Evolutionary conservation across 805 yeast species (phyloP).

Genomic region (Hanseniaspora mollemarum): DNA sequence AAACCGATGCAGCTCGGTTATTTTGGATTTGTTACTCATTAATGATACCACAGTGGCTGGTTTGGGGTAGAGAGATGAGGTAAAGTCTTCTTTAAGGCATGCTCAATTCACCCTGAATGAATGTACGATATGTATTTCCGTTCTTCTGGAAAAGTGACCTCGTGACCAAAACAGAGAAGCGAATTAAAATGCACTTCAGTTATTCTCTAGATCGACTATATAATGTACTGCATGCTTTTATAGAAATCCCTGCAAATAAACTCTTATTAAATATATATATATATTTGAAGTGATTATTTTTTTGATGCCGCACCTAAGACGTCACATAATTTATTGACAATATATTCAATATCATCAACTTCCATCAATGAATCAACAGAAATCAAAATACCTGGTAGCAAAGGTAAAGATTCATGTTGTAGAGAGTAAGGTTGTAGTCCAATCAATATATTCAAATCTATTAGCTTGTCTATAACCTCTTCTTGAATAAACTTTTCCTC

Average conservation of each 20-base stretch:
- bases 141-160: too few relatives aligned
- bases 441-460: constrained; percentile 45
- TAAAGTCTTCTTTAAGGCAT: too few relatives aligned
- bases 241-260: too few relatives aligned
- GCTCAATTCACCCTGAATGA: too few relatives aligned
- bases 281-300: background rate
- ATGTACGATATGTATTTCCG: too few relatives aligned
- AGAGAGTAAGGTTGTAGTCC: constrained; percentile 52
- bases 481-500: constrained; percentile 56
- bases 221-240: too few relatives aligned
- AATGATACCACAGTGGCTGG: background rate
- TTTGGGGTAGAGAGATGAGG: too few relatives aligned
- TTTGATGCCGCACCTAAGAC: constrained; percentile 14
- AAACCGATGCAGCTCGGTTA: background rate
- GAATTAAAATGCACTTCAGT: too few relatives aligned
- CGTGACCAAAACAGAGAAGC: too few relatives aligned
- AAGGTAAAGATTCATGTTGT: constrained; percentile 63
- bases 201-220: too few relatives aligned
- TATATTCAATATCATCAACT: constrained; percentile 30
- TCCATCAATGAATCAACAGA: constrained; percentile 39
- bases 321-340: constrained; percentile 1
- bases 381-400: constrained; percentile 49
- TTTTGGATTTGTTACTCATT: background rate
- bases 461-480: constrained; percentile 48
- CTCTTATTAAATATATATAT: background rate